These are phyloP conservation scores for Blastocystis sp. DNA, from an alignment of 352 stramenopile genomes.

Conservation along the genomic window DNA sequence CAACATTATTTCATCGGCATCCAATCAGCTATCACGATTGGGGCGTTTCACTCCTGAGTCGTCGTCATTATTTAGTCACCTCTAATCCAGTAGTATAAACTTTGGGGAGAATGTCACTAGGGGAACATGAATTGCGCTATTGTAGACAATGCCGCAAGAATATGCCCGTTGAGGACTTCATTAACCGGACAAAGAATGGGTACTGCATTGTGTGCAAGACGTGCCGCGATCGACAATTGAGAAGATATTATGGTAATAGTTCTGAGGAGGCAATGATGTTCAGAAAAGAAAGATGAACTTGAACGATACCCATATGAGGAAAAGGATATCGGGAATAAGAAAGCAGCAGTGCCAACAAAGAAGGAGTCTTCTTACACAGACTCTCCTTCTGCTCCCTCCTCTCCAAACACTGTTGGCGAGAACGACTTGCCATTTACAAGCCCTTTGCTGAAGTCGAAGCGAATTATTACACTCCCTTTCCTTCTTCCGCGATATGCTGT, in stretches of 20 bases:
- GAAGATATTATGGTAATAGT: constrained; percentile 20
- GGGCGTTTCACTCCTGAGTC: not conserved
- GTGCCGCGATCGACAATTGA: constrained; percentile 7
- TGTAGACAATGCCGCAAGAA: constrained; percentile 46
- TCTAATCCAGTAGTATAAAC: not conserved
- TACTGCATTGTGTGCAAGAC: constrained; percentile 54
- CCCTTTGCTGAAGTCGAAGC: not conserved
- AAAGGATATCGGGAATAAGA: not conserved
- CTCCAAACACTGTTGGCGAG: not conserved
- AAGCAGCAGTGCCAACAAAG: not conserved
- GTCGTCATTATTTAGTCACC: not conserved
- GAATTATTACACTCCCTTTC: not conserved
- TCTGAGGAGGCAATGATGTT: not conserved
- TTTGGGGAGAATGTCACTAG: not conserved
- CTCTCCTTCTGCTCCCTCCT: not conserved
- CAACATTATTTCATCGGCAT: not conserved
- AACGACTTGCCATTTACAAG: not conserved
- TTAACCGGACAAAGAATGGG: constrained; percentile 14
- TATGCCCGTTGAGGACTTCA: constrained; percentile 19
- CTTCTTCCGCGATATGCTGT: not conserved
- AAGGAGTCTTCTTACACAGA: not conserved
- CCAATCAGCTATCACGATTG: not conserved
- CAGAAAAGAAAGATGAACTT: constrained; percentile 35
- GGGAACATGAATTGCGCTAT: not conserved
- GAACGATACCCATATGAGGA: not conserved